Percentiles rank a stretch among this genome's conserved stretches.
Evolutionary conservation across 768 basidiomycete genomes (phyloP).

Genomic region (Panellus pusillus): DNA sequence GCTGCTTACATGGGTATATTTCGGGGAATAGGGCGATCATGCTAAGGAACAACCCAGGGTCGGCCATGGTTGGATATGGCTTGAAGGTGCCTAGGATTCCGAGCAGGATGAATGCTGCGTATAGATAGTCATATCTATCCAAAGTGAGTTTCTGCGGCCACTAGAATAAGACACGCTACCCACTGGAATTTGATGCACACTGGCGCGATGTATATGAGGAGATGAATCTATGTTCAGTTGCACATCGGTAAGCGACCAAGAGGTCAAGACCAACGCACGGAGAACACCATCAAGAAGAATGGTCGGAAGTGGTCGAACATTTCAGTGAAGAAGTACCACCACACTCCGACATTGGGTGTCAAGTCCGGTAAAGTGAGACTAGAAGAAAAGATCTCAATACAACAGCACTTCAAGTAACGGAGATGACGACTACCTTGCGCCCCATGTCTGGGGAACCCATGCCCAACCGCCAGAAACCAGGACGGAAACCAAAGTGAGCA

Average conservation of each 20-base stretch:
- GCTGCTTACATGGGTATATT: conserved; percentile 67
- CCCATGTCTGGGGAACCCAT: conserved; percentile 84
- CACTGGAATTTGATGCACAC: conserved; percentile 88
- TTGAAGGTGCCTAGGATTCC: conserved; percentile 87
- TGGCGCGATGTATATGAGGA: conserved; percentile 79
- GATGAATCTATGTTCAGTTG: conserved; percentile 59
- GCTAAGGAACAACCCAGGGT: conserved; percentile 82
- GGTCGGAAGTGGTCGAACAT: conserved; percentile 98
- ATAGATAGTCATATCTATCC: conserved; percentile 79
- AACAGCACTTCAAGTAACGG: neutral
- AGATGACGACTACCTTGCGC: conserved; percentile 58
- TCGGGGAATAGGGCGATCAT: conserved; percentile 85
- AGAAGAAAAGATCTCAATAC: conserved; percentile 4
- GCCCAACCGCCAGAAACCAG: conserved; percentile 58
- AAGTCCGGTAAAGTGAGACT: conserved; percentile 85
- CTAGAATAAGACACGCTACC: conserved; percentile 22
- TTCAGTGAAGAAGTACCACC: conserved; percentile 99
- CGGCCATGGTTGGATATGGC: conserved; percentile 87
- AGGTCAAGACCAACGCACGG: conserved; percentile 49
- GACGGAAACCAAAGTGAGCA: conserved; percentile 52
- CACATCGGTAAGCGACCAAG: neutral
- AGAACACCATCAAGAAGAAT: conserved; percentile 95
- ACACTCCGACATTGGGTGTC: conserved; percentile 90
- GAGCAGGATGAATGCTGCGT: conserved; percentile 70
- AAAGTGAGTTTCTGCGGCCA: neutral